Evolutionary conservation across 1,284 basidiomycete genomes (phyloP).

Genomic region (Microbotryum intermedium): DNA sequence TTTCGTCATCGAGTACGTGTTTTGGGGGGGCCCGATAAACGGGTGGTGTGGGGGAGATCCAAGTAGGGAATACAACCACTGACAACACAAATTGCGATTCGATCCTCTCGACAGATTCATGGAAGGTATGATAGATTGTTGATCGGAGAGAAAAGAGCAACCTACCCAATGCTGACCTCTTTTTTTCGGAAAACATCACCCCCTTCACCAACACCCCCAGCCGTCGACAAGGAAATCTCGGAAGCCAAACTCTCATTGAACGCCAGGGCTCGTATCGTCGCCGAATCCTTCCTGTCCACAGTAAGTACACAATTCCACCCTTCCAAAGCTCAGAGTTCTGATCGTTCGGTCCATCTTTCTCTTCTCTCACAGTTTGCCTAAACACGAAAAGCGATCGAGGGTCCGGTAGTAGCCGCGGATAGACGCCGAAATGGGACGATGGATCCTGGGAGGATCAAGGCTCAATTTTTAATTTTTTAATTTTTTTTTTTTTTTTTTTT

Average conservation of each 20-base stretch:
- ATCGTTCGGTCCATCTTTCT: too few relatives aligned
- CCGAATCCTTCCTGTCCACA: constrained; percentile 50
- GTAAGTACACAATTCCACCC: background rate
- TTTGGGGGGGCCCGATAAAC: background rate
- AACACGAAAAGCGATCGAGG: too few relatives aligned
- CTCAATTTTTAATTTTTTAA: too few relatives aligned
- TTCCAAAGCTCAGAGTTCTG: too few relatives aligned
- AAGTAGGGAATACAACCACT: too few relatives aligned
- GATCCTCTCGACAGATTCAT: constrained; percentile 33
- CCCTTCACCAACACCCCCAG: constrained; percentile 37
- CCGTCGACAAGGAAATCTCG: constrained; percentile 48
- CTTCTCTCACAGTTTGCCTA: too few relatives aligned
- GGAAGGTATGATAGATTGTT: constrained; percentile 26
- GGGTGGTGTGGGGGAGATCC: background rate
- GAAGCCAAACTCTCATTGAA: constrained; percentile 67
- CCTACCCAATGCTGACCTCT: background rate
- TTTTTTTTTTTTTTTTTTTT: too few relatives aligned
- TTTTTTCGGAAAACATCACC: background rate
- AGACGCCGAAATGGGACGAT: too few relatives aligned
- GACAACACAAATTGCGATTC: background rate
- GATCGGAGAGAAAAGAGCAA: too few relatives aligned
- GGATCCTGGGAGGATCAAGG: too few relatives aligned
- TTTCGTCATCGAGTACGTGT: constrained; percentile 85
- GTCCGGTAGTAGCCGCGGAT: too few relatives aligned
- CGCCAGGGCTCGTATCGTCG: constrained; percentile 91